Percentiles rank a stretch among this genome's conserved stretches.
These are phyloP conservation scores for Suillus luteus DNA, from an alignment of 768 basidiomycete genomes.

Conservation along the genomic window DNA sequence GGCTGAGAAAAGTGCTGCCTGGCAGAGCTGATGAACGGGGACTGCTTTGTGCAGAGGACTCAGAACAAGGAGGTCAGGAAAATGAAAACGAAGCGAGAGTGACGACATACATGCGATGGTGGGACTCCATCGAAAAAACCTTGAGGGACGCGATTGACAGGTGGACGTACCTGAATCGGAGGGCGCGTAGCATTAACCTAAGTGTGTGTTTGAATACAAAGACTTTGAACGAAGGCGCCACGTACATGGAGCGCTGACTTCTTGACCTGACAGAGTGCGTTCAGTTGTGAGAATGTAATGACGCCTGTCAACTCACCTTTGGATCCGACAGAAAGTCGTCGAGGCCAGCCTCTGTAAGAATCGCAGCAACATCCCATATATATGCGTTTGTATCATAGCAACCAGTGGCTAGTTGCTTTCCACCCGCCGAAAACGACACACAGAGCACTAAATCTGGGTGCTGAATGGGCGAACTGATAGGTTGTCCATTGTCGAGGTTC, in stretches of 20 bases:
- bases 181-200: neutral
- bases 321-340: neutral
- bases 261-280: neutral
- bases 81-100: neutral
- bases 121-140: neutral
- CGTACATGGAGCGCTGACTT: neutral
- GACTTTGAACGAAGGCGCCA: neutral
- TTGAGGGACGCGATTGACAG: neutral
- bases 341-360: neutral
- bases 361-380: neutral
- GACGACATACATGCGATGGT: neutral
- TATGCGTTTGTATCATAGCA: neutral
- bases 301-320: neutral
- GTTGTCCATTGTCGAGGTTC: neutral
- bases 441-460: accelerated
- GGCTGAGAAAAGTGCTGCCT: neutral
- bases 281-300: neutral
- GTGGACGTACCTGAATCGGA: neutral
- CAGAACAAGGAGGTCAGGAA: neutral
- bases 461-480: neutral
- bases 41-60: neutral
- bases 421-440: neutral
- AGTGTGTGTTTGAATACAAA: neutral
- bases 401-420: neutral
- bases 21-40: neutral